Percentiles rank a stretch among this genome's conserved stretches.
phyloP scores from a whole-genome alignment of 345 rosid genomes.

The Lumnitzera littorea region DNA sequence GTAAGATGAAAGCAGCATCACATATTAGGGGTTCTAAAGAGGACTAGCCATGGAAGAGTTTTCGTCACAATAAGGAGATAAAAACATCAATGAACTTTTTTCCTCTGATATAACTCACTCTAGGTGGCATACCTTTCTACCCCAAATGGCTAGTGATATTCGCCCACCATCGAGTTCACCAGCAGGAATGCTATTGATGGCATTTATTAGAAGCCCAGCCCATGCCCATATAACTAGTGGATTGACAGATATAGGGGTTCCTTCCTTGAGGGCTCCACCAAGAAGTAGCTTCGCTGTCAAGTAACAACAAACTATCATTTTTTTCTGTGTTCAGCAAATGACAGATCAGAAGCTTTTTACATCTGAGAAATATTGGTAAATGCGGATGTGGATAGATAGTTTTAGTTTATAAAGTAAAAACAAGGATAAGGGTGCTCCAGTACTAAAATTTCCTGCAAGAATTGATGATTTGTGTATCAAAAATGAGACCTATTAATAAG shows the following conservation, averaged over 20 bases:
- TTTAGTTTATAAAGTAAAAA: too few relatives aligned
- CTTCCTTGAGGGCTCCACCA: conserved; percentile 80
- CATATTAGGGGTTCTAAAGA: too few relatives aligned
- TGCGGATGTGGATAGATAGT: too few relatives aligned
- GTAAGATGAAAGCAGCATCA: conserved; percentile 8
- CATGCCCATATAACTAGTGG: conserved; percentile 91
- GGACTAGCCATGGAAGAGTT: too few relatives aligned
- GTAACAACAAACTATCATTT: not conserved
- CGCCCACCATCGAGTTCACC: conserved; percentile 93
- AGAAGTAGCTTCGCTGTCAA: conserved; percentile 75
- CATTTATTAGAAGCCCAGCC: conserved; percentile 93
- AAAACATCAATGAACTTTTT: not conserved
- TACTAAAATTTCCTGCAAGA: too few relatives aligned
- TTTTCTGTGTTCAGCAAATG: not conserved
- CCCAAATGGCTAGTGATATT: conserved; percentile 84
- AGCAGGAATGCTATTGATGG: conserved; percentile 92
- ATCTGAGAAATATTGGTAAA: not conserved
- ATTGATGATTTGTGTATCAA: too few relatives aligned
- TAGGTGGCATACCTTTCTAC: conserved; percentile 64
- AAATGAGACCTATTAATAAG: too few relatives aligned
- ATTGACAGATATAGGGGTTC: conserved; percentile 74
- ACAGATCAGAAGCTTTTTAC: not conserved
- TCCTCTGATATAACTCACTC: not conserved
- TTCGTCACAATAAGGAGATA: not conserved
- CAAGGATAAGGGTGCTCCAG: too few relatives aligned